Evolutionary conservation across 225 moss, liverwort and hornwort genomes (phyloP), one percentile per base, ranked within the genome.

Genomic region (Pseudoscleropodium purum): DNA sequence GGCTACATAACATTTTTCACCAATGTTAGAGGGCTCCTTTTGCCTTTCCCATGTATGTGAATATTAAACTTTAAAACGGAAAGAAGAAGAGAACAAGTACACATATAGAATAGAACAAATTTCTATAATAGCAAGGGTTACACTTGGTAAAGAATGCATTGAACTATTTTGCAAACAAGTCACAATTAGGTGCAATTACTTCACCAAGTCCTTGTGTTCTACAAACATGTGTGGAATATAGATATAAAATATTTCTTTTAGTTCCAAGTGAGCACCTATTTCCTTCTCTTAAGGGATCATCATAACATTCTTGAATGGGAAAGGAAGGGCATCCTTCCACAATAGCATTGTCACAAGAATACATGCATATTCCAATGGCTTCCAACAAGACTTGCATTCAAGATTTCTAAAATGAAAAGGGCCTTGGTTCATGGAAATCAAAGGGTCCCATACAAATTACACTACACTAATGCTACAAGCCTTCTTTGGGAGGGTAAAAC

Each of bases 241-340:
- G 5, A 72, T 43, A 26, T 27, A 27, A 26, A 27, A 26, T 9
- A 26, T 43, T 41, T 72, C 9, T 43, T 6, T 45, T 1, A 10
- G 1, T 6, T 17, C 29, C 5, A 73, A 8, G 1, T 41, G 3
- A 2, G 2, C 0, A 1, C 3, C 0, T 73, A 2, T 73, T 73
- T 26, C 16, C 15, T 41, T 15, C 10, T 72, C 15, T 73, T 27
- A 27, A 43, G 43, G 15, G 16, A 27, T 43, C 43, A 43, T 73
- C 5, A 73, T 43, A 27, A 41, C 9, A 73, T 25, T 73, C 15
- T 27, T 73, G 16, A 73, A 41, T 73, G 15, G 9, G 1, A 27
- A 73, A 5, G 12, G 7, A 26, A 2, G 6, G 7, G 8, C 15
- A 5, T 41, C 26, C 15, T 41, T 5, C 59, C 4, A 24, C 4